Percentiles rank a stretch among this genome's conserved stretches.
These are phyloP conservation scores for Chrysoporthe puriensis DNA, from an alignment of 2,329 filamentous ascomycete species.

Conservation along the genomic window DNA sequence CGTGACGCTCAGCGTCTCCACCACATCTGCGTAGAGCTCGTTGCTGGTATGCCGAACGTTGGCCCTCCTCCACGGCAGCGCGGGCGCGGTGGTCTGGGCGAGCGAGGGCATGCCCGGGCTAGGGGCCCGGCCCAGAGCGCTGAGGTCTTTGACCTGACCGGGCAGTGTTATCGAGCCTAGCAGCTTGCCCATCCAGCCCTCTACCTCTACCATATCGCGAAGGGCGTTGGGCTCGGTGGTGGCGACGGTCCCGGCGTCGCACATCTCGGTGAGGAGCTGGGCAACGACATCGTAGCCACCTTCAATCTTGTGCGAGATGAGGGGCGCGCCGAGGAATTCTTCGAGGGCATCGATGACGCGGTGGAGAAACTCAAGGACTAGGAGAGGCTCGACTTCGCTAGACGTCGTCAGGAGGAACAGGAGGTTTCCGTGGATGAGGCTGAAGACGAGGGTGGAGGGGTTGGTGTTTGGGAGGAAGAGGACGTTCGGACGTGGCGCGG, in stretches of 20 bases:
- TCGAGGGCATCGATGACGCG: slow-evolving; percentile 90
- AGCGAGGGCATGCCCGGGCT: slow-evolving; percentile 22
- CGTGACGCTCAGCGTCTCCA: slow-evolving; percentile 86
- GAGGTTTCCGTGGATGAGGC: slow-evolving; percentile 82
- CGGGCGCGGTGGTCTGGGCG: slow-evolving; percentile 46
- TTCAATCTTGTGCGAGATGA: slow-evolving; percentile 86
- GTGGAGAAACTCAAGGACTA: slow-evolving; percentile 93
- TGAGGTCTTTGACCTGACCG: slow-evolving; percentile 43
- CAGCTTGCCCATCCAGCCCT: slow-evolving; percentile 86
- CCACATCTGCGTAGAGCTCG: slow-evolving; percentile 93
- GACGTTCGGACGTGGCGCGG: slow-evolving; percentile 79
- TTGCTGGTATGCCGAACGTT: slow-evolving; percentile 97
- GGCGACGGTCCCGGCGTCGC: slow-evolving; percentile 85
- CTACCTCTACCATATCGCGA: slow-evolving; percentile 88
- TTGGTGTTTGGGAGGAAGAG: slow-evolving; percentile 82
- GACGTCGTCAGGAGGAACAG: slow-evolving; percentile 86
- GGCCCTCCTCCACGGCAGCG: slow-evolving; percentile 83
- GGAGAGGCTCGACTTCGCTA: slow-evolving; percentile 82
- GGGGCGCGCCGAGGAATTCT: slow-evolving; percentile 87
- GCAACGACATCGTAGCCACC: slow-evolving; percentile 90
- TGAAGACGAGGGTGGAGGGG: slow-evolving; percentile 88
- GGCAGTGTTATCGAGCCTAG: slow-evolving; percentile 86
- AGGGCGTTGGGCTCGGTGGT: slow-evolving; percentile 94
- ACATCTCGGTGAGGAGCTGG: slow-evolving; percentile 93
- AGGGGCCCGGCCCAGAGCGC: slow-evolving; percentile 23